These are phyloP conservation scores for Cyamopsis tetragonoloba DNA, from an alignment of 306 rosid genomes.

Conservation along the genomic window DNA sequence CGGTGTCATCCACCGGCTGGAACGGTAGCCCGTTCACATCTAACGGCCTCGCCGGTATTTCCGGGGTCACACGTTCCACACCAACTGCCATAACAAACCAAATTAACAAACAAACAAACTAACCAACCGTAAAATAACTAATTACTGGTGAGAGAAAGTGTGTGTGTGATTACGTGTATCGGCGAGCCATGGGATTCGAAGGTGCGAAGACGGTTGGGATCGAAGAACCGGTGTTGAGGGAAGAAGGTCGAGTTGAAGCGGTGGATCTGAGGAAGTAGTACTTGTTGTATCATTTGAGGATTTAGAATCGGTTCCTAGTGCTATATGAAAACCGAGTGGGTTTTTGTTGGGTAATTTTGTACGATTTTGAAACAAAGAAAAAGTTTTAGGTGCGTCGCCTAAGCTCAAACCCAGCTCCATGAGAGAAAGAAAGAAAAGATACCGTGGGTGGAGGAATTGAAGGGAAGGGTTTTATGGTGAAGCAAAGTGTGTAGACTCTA, in stretches of 20 bases:
- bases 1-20: slow-evolving; percentile 33
- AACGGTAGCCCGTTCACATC: slow-evolving; percentile 50
- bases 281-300: slow-evolving; percentile 16
- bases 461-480: not conserved
- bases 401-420: slow-evolving; percentile 87
- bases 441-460: not conserved
- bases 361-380: slow-evolving; percentile 42
- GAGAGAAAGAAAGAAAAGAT: no score
- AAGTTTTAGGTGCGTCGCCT: slow-evolving; percentile 61
- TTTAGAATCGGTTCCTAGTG: slow-evolving; percentile 22
- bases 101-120: not conserved
- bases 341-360: slow-evolving; percentile 28
- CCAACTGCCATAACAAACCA: slow-evolving; percentile 35
- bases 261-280: slow-evolving; percentile 66
- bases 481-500: no score
- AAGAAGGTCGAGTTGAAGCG: slow-evolving; percentile 80
- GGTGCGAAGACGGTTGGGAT: slow-evolving; percentile 34
- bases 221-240: slow-evolving; percentile 72
- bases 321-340: slow-evolving; percentile 41
- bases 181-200: slow-evolving; percentile 76
- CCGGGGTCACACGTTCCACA: slow-evolving; percentile 39
- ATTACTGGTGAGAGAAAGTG: not conserved
- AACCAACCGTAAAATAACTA: not conserved
- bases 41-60: slow-evolving; percentile 34
- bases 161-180: slow-evolving; percentile 45